Evolutionary conservation across 2,329 filamentous ascomycete genomes (phyloP).

Genomic region (Aspergillus floridensis): DNA sequence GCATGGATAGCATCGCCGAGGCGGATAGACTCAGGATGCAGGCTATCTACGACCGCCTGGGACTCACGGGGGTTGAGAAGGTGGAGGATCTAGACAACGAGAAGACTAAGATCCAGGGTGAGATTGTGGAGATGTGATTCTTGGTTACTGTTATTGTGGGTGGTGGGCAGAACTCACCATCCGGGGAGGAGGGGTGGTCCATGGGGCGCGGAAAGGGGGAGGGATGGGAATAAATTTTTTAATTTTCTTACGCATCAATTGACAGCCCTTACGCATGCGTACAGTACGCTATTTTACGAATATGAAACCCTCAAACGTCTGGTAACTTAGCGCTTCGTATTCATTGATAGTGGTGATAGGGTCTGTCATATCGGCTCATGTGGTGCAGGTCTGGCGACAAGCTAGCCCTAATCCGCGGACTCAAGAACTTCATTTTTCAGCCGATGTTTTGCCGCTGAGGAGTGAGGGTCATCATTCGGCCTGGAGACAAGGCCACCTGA

Average conservation of each 20-base stretch:
- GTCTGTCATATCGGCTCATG: not conserved
- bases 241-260: not conserved
- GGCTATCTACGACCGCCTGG: conserved; percentile 70
- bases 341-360: not conserved
- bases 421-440: not conserved
- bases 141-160: not conserved
- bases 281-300: too few species aligned
- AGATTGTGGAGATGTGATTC: conserved; percentile 16
- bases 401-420: not conserved
- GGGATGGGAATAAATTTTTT: not conserved
- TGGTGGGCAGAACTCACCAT: not conserved
- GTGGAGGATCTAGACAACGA: conserved; percentile 22
- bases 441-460: not conserved
- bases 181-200: not conserved
- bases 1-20: conserved; percentile 32
- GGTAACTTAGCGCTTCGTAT: not conserved
- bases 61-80: conserved; percentile 45
- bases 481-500: not conserved
- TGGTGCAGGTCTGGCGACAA: not conserved
- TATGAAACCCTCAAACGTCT: too few species aligned
- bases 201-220: too few species aligned
- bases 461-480: not conserved
- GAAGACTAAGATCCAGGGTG: conserved; percentile 13
- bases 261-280: too few species aligned
- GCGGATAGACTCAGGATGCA: conserved; percentile 60